Conservation (phyloP, 2,329 filamentous ascomycete genomes). For the Paecilomyces dactylethromorphus region DNA sequence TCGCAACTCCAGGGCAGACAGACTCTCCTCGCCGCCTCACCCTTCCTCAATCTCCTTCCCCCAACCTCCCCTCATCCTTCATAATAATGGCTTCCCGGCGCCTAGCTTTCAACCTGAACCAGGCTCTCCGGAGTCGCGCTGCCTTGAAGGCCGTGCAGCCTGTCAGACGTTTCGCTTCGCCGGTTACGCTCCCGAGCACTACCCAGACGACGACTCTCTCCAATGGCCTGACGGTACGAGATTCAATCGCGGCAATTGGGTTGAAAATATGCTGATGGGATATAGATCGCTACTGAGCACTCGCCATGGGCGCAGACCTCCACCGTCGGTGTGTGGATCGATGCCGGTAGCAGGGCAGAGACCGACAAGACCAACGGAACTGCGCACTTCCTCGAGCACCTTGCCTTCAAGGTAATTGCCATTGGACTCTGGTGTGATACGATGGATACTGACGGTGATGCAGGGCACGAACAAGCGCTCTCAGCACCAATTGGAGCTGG, state of each 20-base stretch:
- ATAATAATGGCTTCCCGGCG: conserved; percentile 85
- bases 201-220: conserved; percentile 93
- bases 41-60: conserved; percentile 44
- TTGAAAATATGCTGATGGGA: conserved; percentile 22
- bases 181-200: conserved; percentile 64
- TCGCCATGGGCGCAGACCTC: conserved; percentile 97
- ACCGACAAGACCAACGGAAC: conserved; percentile 98
- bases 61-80: conserved; percentile 27
- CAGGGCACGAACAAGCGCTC: conserved; percentile 86
- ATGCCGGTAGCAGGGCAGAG: conserved; percentile 95
- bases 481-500: conserved; percentile 95
- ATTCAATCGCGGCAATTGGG: conserved; percentile 10
- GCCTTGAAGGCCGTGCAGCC: conserved; percentile 72
- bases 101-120: conserved; percentile 90
- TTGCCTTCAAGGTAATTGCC: conserved; percentile 87
- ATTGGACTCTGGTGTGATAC: background rate
- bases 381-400: conserved; percentile 98
- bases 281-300: conserved; percentile 92
- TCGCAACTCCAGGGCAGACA: conserved; percentile 28
- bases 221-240: conserved; percentile 88
- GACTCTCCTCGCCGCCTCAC: conserved; percentile 34
- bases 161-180: conserved; percentile 82
- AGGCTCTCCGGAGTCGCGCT: conserved; percentile 81
- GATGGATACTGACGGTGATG: conserved; percentile 8
- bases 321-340: conserved; percentile 98